These are phyloP conservation scores for Clarireedia monteithiana DNA, from an alignment of 2,329 filamentous ascomycete genomes.

Conservation along the genomic window DNA sequence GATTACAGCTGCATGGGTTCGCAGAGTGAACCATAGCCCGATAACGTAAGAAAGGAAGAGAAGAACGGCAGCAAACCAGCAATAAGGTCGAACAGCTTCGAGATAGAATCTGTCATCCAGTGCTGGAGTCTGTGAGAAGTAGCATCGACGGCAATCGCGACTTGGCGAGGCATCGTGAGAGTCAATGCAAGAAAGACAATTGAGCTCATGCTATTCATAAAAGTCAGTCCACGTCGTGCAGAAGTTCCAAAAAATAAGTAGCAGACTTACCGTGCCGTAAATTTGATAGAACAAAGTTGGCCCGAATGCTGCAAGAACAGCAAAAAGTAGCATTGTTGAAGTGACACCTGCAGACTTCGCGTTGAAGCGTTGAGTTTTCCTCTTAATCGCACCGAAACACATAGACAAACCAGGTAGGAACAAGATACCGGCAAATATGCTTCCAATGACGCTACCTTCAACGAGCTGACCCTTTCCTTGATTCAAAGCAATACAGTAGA, in stretches of 20 bases:
- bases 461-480: conserved; percentile 91
- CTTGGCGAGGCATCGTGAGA: conserved; percentile 32
- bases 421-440: conserved; percentile 92
- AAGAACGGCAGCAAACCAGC: conserved; percentile 76
- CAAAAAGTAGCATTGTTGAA: conserved; percentile 95
- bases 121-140: conserved; percentile 81
- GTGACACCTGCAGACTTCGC: conserved; percentile 93
- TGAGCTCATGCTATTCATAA: conserved; percentile 69
- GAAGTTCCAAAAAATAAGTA: not conserved
- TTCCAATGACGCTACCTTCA: conserved; percentile 94
- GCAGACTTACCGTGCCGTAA: conserved; percentile 68
- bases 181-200: conserved; percentile 62
- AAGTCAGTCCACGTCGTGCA: conserved; percentile 29
- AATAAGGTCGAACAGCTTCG: conserved; percentile 87
- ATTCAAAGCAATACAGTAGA: conserved; percentile 89
- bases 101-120: conserved; percentile 83
- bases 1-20: conserved; percentile 93
- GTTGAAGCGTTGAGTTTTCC: conserved; percentile 98
- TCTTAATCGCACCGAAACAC: conserved; percentile 96
- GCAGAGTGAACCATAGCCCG: conserved; percentile 87
- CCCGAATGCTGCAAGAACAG: conserved; percentile 88
- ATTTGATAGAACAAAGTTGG: conserved; percentile 98
- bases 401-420: conserved; percentile 94
- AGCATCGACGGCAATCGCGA: conserved; percentile 84
- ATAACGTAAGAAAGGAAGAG: conserved; percentile 92